A percentile compares a stretch with the other conserved stretches of the same genome.
phyloP scores from a whole-genome alignment of 2,329 filamentous ascomycete genomes.

The Trichophyton simii region DNA sequence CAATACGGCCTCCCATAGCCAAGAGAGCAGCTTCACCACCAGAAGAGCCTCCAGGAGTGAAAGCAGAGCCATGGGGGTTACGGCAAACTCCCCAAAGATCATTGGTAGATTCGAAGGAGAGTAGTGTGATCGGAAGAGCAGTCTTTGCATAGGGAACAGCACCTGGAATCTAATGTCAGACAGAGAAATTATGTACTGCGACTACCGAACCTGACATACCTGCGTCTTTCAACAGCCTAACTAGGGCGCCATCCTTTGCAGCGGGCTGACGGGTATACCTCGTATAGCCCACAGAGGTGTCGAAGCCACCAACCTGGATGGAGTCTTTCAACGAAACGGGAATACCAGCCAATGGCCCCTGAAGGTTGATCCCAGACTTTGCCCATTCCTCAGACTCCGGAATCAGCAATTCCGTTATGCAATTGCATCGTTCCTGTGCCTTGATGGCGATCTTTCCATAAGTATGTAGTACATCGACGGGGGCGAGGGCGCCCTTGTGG shows the following conservation, averaged over 20 bases:
- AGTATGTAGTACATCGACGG: constrained; percentile 63
- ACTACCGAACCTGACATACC: constrained; percentile 27
- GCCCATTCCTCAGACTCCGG: constrained; percentile 64
- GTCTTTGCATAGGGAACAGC: constrained; percentile 91
- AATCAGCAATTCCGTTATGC: constrained; percentile 75
- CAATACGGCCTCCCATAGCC: constrained; percentile 70
- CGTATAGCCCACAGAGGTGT: constrained; percentile 71
- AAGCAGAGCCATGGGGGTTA: constrained; percentile 73
- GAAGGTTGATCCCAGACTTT: constrained; percentile 51
- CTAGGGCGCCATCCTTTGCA: constrained; percentile 56
- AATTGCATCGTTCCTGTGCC: constrained; percentile 79
- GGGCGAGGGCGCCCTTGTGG: constrained; percentile 52
- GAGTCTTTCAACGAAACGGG: constrained; percentile 72
- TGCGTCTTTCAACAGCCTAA: constrained; percentile 69
- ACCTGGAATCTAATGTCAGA: constrained; percentile 30
- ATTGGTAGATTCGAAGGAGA: constrained; percentile 72
- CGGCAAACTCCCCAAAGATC: constrained; percentile 69
- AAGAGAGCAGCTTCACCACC: constrained; percentile 73
- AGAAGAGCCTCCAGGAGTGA: constrained; percentile 80
- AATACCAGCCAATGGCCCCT: constrained; percentile 74
- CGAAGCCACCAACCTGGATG: constrained; percentile 69
- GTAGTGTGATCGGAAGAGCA: constrained; percentile 70
- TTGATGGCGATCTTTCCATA: constrained; percentile 79
- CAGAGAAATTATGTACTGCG: not conserved
- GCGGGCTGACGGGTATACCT: constrained; percentile 55